Conservation (phyloP, 768 basidiomycete species). For the Punctularia strigosozonata region DNA sequence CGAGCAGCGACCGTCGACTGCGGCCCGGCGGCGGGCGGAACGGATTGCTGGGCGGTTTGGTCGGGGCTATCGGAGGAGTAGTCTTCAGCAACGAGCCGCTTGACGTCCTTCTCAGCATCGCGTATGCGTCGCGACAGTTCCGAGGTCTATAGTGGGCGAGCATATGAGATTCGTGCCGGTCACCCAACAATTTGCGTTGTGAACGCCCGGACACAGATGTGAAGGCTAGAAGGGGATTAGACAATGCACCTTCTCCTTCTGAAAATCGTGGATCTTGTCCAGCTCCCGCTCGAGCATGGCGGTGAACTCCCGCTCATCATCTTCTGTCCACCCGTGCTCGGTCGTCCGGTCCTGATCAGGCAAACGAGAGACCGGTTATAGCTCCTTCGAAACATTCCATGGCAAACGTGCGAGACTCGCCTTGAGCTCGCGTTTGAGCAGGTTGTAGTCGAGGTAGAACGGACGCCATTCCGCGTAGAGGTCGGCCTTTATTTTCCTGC, state of each 20-base stretch:
- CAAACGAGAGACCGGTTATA: background rate
- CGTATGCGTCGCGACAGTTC: slow-evolving; percentile 77
- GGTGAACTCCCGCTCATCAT: slow-evolving; percentile 78
- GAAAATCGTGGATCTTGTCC: slow-evolving; percentile 91
- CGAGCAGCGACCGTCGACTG: slow-evolving; percentile 7
- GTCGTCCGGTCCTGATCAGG: slow-evolving; percentile 39
- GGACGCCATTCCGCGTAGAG: slow-evolving; percentile 87
- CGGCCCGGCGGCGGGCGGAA: too few relatives aligned
- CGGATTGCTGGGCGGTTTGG: slow-evolving; percentile 2
- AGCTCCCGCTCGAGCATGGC: slow-evolving; percentile 72
- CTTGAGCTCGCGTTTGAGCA: slow-evolving; percentile 85
- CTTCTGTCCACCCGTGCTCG: slow-evolving; percentile 51
- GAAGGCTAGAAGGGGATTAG: background rate
- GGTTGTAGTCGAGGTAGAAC: slow-evolving; percentile 84
- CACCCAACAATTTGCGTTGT: too few relatives aligned
- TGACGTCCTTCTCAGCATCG: slow-evolving; percentile 73
- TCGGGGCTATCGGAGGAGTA: slow-evolving; percentile 8
- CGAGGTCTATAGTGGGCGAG: slow-evolving; percentile 38
- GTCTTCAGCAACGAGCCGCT: slow-evolving; percentile 60
- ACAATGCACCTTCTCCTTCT: slow-evolving; percentile 63
- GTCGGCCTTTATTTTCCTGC: slow-evolving; percentile 74
- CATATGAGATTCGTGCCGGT: too few relatives aligned
- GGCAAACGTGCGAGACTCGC: slow-evolving; percentile 20
- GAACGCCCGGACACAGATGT: too few relatives aligned
- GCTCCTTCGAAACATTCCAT: background rate